Evolutionary conservation across 2,329 filamentous ascomycete species (phyloP).

Genomic region (Drechslera avenae): DNA sequence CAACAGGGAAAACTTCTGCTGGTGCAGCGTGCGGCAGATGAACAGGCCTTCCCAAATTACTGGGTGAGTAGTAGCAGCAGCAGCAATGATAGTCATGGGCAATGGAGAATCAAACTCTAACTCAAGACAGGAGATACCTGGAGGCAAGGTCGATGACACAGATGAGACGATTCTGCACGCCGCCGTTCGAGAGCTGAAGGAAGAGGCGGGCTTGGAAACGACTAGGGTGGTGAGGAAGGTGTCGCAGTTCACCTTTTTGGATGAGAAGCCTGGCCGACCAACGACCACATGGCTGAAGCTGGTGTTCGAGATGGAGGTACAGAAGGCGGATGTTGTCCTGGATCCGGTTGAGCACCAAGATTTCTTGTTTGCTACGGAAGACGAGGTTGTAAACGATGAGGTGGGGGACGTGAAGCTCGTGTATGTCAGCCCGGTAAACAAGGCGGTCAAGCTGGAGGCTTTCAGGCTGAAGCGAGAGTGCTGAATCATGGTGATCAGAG

Average conservation of each 20-base stretch:
- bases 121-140: constrained; percentile 55
- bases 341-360: constrained; percentile 52
- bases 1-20: constrained; percentile 39
- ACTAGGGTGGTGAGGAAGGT: constrained; percentile 52
- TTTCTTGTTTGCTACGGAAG: constrained; percentile 49
- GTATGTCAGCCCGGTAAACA: constrained; percentile 42
- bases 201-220: constrained; percentile 58
- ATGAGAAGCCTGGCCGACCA: constrained; percentile 16
- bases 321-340: constrained; percentile 33
- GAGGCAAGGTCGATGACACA: constrained; percentile 54
- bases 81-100: no score
- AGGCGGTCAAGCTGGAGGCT: constrained; percentile 42
- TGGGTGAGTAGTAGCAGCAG: constrained; percentile 44
- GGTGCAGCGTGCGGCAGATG: constrained; percentile 44
- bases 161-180: constrained; percentile 57
- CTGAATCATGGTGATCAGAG: background rate
- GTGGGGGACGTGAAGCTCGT: constrained; percentile 33
- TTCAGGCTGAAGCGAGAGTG: constrained; percentile 33
- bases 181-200: constrained; percentile 57
- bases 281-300: constrained; percentile 43
- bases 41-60: constrained; percentile 40
- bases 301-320: constrained; percentile 45
- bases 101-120: constrained; percentile 8
- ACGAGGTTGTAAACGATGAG: constrained; percentile 44
- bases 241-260: constrained; percentile 40